These are phyloP conservation scores for Tuber magnatum DNA, from an alignment of 495 filamentous ascomycete species.

Conservation along the genomic window DNA sequence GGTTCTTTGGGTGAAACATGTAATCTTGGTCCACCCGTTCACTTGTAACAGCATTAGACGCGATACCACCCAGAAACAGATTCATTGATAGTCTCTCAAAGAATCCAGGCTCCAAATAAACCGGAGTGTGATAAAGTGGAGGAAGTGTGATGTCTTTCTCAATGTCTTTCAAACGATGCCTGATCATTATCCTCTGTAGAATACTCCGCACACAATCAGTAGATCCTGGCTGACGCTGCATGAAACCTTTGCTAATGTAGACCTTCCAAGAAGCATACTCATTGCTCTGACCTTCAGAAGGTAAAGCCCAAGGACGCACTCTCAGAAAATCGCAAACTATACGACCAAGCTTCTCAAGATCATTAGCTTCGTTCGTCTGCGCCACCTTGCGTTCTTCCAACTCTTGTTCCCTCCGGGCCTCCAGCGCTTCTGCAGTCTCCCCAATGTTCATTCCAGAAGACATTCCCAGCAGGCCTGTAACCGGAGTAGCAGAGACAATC, in stretches of 20 bases:
- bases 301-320: conserved; percentile 62
- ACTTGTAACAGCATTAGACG: conserved; percentile 83
- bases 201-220: conserved; percentile 59
- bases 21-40: conserved; percentile 78
- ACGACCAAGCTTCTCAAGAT: conserved; percentile 65
- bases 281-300: conserved; percentile 35
- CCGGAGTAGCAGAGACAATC: conserved; percentile 88
- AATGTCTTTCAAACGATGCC: conserved; percentile 66
- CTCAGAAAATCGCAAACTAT: conserved; percentile 65
- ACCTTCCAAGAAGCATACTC: conserved; percentile 60
- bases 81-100: conserved; percentile 80
- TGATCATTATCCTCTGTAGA: conserved; percentile 70
- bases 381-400: conserved; percentile 41
- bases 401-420: conserved; percentile 1
- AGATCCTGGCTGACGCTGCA: conserved; percentile 51
- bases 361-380: conserved; percentile 54
- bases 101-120: conserved; percentile 70
- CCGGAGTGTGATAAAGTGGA: conserved; percentile 59
- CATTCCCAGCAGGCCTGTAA: conserved; percentile 69
- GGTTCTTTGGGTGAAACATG: conserved; percentile 71
- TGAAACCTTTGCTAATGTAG: conserved; percentile 62
- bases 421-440: conserved; percentile 40
- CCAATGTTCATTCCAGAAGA: conserved; percentile 54
- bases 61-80: conserved; percentile 70
- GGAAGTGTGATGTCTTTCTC: conserved; percentile 58